Conservation (phyloP, 345 rosid genomes). For the Moringa oleifera region DNA sequence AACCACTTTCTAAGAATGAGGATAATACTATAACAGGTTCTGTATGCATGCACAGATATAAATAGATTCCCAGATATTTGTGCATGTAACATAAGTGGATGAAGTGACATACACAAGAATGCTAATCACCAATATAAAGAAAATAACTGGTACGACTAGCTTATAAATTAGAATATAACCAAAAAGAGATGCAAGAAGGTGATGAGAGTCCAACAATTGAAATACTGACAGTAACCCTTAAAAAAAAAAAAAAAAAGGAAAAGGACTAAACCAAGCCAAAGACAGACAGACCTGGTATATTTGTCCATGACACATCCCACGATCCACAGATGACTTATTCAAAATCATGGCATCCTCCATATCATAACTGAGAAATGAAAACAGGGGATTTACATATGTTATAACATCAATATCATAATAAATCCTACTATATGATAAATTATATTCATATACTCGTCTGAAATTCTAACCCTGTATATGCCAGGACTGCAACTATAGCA, state of each 20-base stretch:
- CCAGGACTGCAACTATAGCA: slow-evolving; percentile 96
- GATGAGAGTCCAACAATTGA: neutral
- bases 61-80: too few relatives aligned
- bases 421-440: neutral
- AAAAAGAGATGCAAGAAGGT: neutral
- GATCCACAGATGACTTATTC: slow-evolving; percentile 90
- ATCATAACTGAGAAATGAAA: slow-evolving; percentile 56
- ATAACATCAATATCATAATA: neutral
- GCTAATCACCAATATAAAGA: too few relatives aligned
- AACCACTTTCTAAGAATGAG: too few relatives aligned
- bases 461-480: slow-evolving; percentile 77
- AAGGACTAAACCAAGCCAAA: neutral
- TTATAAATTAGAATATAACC: too few relatives aligned
- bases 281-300: slow-evolving; percentile 71
- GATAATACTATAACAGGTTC: too few relatives aligned
- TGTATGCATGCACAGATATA: too few relatives aligned
- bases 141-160: too few relatives aligned
- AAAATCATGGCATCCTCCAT: slow-evolving; percentile 99
- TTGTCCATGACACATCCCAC: slow-evolving; percentile 96
- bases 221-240: too few relatives aligned
- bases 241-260: too few relatives aligned
- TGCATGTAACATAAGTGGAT: too few relatives aligned
- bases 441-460: neutral
- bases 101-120: too few relatives aligned
- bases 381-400: neutral